Conservation (phyloP, 2,329 filamentous ascomycete species). For the Colletotrichum godetiae region DNA sequence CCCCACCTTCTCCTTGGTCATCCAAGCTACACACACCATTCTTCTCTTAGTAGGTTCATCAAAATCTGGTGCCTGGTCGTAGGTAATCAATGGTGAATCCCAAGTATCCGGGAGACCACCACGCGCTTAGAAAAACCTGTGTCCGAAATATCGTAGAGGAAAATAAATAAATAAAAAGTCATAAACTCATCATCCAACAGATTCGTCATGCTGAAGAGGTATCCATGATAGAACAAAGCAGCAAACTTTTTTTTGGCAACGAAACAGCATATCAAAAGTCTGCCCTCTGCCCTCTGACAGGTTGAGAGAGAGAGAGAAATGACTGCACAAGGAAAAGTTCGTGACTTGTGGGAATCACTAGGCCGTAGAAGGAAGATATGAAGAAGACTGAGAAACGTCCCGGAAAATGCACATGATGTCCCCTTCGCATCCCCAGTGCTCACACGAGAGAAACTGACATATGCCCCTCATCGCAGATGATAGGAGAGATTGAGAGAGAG, state of each 20-base stretch:
- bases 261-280: slow-evolving; percentile 30
- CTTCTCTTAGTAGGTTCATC: background rate
- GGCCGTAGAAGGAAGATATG: slow-evolving; percentile 32
- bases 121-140: slow-evolving; percentile 2
- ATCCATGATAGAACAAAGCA: slow-evolving; percentile 37
- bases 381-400: slow-evolving; percentile 26
- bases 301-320: slow-evolving; percentile 28
- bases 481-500: slow-evolving; percentile 27
- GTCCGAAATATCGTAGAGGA: slow-evolving; percentile 12
- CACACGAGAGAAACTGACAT: slow-evolving; percentile 30
- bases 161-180: slow-evolving; percentile 15
- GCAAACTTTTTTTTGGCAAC: slow-evolving; percentile 33
- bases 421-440: slow-evolving; percentile 32
- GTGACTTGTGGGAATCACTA: slow-evolving; percentile 36
- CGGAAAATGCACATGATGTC: slow-evolving; percentile 27
- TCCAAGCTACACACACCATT: background rate
- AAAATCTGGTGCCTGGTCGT: slow-evolving; percentile 8
- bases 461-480: slow-evolving; percentile 32
- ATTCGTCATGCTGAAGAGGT: slow-evolving; percentile 37
- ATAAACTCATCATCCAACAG: slow-evolving; percentile 36
- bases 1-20: background rate
- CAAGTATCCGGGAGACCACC: slow-evolving; percentile 4
- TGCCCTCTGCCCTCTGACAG: slow-evolving; percentile 30
- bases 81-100: slow-evolving; percentile 6
- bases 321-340: slow-evolving; percentile 29